Conservation (phyloP, 202 grass and related monocot genomes). For the Panicum hallii region DNA sequence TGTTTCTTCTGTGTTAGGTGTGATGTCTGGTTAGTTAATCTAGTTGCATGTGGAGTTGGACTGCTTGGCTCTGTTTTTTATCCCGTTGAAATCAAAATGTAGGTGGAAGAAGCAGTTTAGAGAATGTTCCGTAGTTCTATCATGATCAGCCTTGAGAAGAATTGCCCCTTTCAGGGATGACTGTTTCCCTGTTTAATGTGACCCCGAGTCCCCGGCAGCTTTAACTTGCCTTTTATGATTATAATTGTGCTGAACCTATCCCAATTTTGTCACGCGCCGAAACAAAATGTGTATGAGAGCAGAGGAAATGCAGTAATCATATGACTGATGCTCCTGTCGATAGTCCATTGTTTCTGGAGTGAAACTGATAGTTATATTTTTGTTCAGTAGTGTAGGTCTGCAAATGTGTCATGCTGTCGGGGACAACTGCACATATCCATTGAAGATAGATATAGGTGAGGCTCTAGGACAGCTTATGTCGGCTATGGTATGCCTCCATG, state of each 20-base stretch:
- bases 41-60: background rate
- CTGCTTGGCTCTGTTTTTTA: background rate
- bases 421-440: background rate
- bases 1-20: background rate
- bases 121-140: background rate
- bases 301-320: background rate
- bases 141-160: background rate
- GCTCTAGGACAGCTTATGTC: background rate
- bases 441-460: background rate
- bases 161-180: background rate
- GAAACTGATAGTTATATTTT: background rate
- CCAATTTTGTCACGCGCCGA: background rate
- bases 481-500: background rate
- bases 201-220: background rate
- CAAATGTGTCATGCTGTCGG: background rate
- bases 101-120: background rate
- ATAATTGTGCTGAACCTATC: background rate
- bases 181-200: background rate
- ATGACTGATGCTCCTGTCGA: background rate
- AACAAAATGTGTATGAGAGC: background rate
- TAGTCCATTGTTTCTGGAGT: background rate
- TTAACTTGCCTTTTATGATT: background rate
- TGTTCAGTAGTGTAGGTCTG: background rate
- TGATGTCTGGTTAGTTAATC: background rate
- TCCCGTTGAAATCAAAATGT: background rate